These are phyloP conservation scores for Gaertneriomyces semiglobifer DNA, from an alignment of 192 early-diverging fungal species.

Conservation along the genomic window DNA sequence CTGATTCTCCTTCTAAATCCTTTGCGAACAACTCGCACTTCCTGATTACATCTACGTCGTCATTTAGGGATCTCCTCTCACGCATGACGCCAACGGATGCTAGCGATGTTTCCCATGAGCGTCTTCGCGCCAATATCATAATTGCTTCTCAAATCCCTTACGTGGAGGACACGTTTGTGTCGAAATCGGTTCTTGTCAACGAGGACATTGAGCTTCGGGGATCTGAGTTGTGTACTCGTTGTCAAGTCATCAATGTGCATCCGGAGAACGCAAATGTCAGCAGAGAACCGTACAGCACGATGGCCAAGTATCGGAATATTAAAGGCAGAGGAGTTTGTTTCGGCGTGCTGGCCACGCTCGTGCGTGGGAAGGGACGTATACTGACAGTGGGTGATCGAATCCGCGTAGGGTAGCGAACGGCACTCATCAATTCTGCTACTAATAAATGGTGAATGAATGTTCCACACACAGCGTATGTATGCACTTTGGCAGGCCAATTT, in stretches of 20 bases:
- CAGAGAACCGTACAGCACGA: slow-evolving; percentile 63
- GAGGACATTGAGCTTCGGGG: slow-evolving; percentile 31
- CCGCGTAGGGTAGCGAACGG: too few species aligned
- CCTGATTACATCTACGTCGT: slow-evolving; percentile 61
- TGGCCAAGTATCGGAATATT: slow-evolving; percentile 43
- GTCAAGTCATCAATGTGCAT: slow-evolving; percentile 74
- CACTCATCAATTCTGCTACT: too few species aligned
- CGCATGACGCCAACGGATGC: slow-evolving; percentile 45
- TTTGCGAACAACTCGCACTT: slow-evolving; percentile 74
- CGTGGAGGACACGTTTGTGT: slow-evolving; percentile 65
- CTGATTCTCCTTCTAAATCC: slow-evolving; percentile 1
- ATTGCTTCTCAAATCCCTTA: slow-evolving; percentile 54
- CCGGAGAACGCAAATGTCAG: slow-evolving; percentile 55
- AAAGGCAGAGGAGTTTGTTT: slow-evolving; percentile 29
- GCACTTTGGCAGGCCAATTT: too few species aligned
- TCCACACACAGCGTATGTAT: too few species aligned
- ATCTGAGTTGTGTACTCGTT: slow-evolving; percentile 62
- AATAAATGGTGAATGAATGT: too few species aligned
- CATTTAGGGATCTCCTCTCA: slow-evolving; percentile 50
- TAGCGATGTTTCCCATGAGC: neutral
- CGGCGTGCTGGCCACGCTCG: slow-evolving; percentile 21
- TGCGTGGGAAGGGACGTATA: slow-evolving; percentile 6
- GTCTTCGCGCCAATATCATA: slow-evolving; percentile 70
- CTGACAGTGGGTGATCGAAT: slow-evolving; percentile 18
- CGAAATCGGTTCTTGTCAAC: slow-evolving; percentile 27